Evolutionary conservation across 2,329 filamentous ascomycete genomes (phyloP).

Genomic region (Metarhizium brunneum): DNA sequence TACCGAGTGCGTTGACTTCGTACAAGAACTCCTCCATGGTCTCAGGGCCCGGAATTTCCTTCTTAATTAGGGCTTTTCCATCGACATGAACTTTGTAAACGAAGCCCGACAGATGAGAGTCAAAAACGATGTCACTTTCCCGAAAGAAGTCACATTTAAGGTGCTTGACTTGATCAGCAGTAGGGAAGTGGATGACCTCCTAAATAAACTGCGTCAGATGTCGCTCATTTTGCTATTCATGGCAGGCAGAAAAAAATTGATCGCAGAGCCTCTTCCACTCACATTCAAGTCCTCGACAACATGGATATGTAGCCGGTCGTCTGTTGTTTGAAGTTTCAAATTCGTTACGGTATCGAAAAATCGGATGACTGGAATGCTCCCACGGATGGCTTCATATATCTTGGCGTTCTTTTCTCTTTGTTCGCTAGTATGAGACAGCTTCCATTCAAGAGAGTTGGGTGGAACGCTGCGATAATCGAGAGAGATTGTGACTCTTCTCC

Average conservation of each 20-base stretch:
- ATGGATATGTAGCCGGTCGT: slow-evolving; percentile 85
- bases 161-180: slow-evolving; percentile 63
- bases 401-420: slow-evolving; percentile 88
- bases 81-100: slow-evolving; percentile 83
- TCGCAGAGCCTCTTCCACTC: slow-evolving; percentile 18
- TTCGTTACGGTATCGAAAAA: slow-evolving; percentile 97
- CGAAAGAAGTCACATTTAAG: slow-evolving; percentile 54
- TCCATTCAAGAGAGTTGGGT: slow-evolving; percentile 73
- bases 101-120: slow-evolving; percentile 91
- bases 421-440: slow-evolving; percentile 66
- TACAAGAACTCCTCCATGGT: slow-evolving; percentile 95
- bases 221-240: background rate
- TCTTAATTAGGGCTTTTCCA: slow-evolving; percentile 74
- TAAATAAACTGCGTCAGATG: slow-evolving; percentile 17
- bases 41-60: slow-evolving; percentile 93
- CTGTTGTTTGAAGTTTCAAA: slow-evolving; percentile 80
- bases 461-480: slow-evolving; percentile 82
- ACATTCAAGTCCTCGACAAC: slow-evolving; percentile 92
- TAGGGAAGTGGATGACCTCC: slow-evolving; percentile 85
- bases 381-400: slow-evolving; percentile 90
- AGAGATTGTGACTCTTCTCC: slow-evolving; percentile 86
- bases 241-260: no score
- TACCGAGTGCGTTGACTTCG: slow-evolving; percentile 89
- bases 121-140: slow-evolving; percentile 73
- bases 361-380: slow-evolving; percentile 85